Evolutionary conservation across 208 protist species (phyloP).

Genomic region (Crithidia thermophila): DNA sequence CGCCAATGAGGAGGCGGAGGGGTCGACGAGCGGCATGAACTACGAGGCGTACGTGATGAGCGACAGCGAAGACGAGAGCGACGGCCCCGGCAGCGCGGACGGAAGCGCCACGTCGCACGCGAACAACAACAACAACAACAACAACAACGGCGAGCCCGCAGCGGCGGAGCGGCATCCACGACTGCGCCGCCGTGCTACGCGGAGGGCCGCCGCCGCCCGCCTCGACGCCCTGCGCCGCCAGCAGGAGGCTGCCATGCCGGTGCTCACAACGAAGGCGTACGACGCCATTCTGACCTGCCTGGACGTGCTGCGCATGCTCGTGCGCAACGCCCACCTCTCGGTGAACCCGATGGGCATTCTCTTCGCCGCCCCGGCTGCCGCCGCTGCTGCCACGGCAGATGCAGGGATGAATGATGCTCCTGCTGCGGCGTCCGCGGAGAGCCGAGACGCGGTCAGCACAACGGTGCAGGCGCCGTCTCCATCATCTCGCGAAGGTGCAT

Average conservation of each 20-base stretch:
- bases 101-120: too few species aligned
- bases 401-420: too few species aligned
- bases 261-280: constrained; percentile 51
- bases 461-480: too few species aligned
- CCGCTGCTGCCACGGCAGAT: not conserved
- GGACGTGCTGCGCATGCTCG: constrained; percentile 46
- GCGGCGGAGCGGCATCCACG: not conserved
- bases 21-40: constrained; percentile 22
- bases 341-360: constrained; percentile 33
- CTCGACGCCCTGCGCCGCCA: not conserved
- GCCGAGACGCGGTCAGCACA: too few species aligned
- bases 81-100: too few species aligned
- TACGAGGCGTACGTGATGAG: constrained; percentile 26
- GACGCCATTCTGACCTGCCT: constrained; percentile 56
- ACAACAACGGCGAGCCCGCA: not conserved
- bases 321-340: constrained; percentile 31
- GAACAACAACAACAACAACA: not conserved
- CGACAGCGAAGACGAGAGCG: constrained; percentile 7
- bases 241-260: constrained; percentile 23
- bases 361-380: constrained; percentile 11
- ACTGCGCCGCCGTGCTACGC: not conserved
- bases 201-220: constrained; percentile 4
- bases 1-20: not conserved
- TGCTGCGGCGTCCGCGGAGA: too few species aligned
- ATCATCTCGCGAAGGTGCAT: not conserved